phyloP scores from a whole-genome alignment of 1,284 basidiomycete species.

The Schizophyllum amplum region DNA sequence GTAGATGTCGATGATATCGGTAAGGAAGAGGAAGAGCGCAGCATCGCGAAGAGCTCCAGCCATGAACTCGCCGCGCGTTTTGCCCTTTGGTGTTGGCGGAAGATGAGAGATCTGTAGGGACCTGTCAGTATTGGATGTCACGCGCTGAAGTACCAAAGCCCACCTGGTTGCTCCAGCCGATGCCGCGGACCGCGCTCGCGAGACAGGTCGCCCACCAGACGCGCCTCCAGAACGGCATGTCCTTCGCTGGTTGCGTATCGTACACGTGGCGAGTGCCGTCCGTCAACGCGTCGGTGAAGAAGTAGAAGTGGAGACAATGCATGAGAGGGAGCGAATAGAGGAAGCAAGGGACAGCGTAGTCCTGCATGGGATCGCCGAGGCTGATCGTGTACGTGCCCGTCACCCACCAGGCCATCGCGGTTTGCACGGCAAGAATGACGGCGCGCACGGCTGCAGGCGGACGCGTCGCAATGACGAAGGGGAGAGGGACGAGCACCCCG shows the following conservation, averaged over 20 bases:
- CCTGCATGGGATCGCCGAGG: background rate
- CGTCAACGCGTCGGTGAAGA: background rate
- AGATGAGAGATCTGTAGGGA: background rate
- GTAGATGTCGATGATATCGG: background rate
- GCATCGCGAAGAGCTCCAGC: background rate
- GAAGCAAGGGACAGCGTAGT: background rate
- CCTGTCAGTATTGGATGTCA: background rate
- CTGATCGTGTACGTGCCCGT: background rate
- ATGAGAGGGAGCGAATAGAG: background rate
- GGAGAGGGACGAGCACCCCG: background rate
- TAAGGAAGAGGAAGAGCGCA: background rate
- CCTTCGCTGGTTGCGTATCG: background rate
- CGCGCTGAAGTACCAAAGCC: background rate
- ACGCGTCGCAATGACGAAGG: background rate
- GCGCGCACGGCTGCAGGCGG: background rate
- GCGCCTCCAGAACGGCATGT: constrained; percentile 1
- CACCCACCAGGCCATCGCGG: background rate
- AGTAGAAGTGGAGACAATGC: background rate
- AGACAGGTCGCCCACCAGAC: constrained; percentile 6
- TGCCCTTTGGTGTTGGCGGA: background rate
- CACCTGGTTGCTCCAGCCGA: constrained; percentile 8
- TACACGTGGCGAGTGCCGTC: background rate
- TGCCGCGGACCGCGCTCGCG: constrained; percentile 4
- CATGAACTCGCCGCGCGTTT: background rate
- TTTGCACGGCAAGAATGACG: background rate